These are phyloP conservation scores for Truncatella angustata DNA, from an alignment of 2,329 filamentous ascomycete species.

Conservation along the genomic window DNA sequence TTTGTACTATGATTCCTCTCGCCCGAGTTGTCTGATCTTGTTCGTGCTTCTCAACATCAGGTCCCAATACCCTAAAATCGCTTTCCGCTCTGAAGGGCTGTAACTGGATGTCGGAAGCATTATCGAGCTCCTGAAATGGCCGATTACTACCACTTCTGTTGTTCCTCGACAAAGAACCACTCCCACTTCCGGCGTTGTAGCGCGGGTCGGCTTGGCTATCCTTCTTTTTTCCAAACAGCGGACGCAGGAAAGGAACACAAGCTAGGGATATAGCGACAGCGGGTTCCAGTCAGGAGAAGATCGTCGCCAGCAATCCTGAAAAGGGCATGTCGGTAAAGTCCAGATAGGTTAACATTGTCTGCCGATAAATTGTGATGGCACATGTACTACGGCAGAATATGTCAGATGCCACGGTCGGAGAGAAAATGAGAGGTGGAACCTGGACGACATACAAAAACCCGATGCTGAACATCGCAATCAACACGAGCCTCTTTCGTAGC, in stretches of 20 bases:
- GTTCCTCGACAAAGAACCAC: constrained; percentile 1
- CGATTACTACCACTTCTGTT: background rate
- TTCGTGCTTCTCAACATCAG: too few relatives aligned
- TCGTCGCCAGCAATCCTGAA: constrained; percentile 3
- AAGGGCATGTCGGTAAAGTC: background rate
- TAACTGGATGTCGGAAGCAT: constrained; percentile 8
- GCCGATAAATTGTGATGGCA: constrained; percentile 11
- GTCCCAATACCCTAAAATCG: too few relatives aligned
- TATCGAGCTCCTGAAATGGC: constrained; percentile 4
- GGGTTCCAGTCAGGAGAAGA: constrained; percentile 11
- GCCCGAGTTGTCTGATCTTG: too few relatives aligned
- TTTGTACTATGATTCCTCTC: too few relatives aligned
- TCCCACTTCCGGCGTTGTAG: background rate
- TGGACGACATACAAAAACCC: constrained; percentile 11
- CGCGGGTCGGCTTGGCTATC: background rate
- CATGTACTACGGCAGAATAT: constrained; percentile 1
- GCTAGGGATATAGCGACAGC: constrained; percentile 11
- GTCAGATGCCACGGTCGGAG: background rate
- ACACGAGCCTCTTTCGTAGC: constrained; percentile 9
- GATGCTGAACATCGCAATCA: constrained; percentile 11
- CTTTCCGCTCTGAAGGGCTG: background rate
- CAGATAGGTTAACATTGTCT: constrained; percentile 6
- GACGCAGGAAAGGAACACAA: constrained; percentile 13
- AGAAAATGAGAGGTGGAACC: background rate
- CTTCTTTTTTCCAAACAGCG: constrained; percentile 6